Conservation (phyloP, 2,329 filamentous ascomycete species). For the Claviceps arundinis region DNA sequence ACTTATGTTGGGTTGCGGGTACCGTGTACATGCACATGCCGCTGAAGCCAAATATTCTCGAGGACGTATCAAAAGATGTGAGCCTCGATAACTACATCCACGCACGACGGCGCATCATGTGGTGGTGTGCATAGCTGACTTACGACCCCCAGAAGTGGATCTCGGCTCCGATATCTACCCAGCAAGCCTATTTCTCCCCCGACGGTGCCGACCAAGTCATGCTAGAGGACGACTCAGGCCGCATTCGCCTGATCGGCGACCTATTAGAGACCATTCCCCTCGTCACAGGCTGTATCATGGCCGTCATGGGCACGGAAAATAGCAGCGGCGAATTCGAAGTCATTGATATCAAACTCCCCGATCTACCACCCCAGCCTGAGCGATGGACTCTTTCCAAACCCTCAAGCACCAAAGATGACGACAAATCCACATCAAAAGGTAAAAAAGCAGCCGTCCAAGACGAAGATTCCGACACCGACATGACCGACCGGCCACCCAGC, state of each 20-base stretch:
- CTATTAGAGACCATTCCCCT: constrained; percentile 55
- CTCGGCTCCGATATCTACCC: constrained; percentile 60
- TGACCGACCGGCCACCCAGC: constrained; percentile 33
- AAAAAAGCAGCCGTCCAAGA: constrained; percentile 10
- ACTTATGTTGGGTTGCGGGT: constrained; percentile 88
- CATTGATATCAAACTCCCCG: constrained; percentile 77
- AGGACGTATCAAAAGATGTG: constrained; percentile 88
- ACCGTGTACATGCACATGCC: constrained; percentile 97
- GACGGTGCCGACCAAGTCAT: constrained; percentile 56
- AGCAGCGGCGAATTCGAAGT: constrained; percentile 85
- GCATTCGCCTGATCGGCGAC: constrained; percentile 64
- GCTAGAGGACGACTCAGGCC: constrained; percentile 91
- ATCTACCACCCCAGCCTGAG: constrained; percentile 67
- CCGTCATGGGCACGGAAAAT: constrained; percentile 92
- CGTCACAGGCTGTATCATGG: constrained; percentile 86
- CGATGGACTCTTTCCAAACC: constrained; percentile 60
- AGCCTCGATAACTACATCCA: constrained; percentile 10
- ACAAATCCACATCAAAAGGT: background rate
- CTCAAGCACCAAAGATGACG: constrained; percentile 13
- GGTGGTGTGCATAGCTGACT: background rate
- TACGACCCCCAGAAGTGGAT: constrained; percentile 61
- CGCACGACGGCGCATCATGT: background rate
- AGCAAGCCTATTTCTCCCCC: constrained; percentile 61
- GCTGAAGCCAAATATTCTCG: constrained; percentile 87
- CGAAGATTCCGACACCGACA: constrained; percentile 34